Evolutionary conservation across 148 eudicot genomes (phyloP).

Genomic region (Suaeda aralocaspica): DNA sequence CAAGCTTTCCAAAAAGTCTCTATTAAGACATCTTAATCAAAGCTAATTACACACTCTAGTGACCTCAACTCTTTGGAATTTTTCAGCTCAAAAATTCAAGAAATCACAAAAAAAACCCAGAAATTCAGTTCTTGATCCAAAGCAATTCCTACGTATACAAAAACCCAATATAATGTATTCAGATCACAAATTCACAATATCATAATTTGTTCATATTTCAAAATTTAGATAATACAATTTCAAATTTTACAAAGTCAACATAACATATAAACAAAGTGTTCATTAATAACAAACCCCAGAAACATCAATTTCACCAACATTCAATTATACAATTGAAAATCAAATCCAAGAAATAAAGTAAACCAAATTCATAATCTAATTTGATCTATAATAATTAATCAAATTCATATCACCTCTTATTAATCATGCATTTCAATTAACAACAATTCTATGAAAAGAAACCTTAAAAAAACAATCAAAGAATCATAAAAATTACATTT

Average conservation of each 20-base stretch:
- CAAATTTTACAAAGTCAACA: conserved; percentile 22
- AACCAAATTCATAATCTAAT: neutral
- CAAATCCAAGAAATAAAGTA: conserved; percentile 13
- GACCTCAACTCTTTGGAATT: conserved; percentile 5
- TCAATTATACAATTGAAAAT: neutral
- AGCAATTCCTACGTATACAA: conserved; percentile 21
- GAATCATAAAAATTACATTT: neutral
- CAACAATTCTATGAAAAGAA: neutral
- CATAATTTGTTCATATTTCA: neutral
- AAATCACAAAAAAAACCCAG: conserved; percentile 8
- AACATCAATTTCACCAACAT: conserved; percentile 1
- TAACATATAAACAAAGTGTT: neutral
- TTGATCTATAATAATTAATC: conserved; percentile 9
- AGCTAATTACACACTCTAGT: neutral
- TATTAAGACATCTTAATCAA: conserved; percentile 21
- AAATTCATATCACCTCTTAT: conserved; percentile 2
- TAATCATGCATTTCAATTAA: conserved; percentile 10
- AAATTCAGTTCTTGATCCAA: conserved; percentile 16
- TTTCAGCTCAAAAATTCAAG: conserved; percentile 9
- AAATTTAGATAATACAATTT: neutral
- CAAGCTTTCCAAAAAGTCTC: conserved; percentile 11
- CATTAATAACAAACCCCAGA: neutral
- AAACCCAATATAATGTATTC: neutral
- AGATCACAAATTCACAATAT: too few species aligned
- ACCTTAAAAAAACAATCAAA: neutral